Evolutionary conservation across 805 yeast species (phyloP).

Genomic region (Metschnikowia koreensis): DNA sequence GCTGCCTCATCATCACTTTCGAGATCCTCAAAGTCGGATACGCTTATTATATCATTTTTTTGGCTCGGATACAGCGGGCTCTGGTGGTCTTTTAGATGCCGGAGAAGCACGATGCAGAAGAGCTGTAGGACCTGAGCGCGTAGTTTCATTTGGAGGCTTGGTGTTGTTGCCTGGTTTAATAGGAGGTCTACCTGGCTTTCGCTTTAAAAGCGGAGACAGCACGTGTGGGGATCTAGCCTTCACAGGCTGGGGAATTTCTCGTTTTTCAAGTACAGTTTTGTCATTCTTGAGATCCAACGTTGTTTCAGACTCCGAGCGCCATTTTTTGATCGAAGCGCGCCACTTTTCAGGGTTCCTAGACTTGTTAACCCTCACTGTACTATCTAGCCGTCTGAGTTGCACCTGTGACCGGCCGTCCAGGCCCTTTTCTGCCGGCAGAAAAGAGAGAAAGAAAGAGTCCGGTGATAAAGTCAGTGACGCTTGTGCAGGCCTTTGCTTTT

Average conservation of each 20-base stretch:
- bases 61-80: conserved; percentile 4
- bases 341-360: conserved; percentile 36
- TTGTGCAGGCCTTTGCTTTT: conserved; percentile 21
- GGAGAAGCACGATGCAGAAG: background rate
- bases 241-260: background rate
- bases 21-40: conserved; percentile 40
- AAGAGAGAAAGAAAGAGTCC: conserved; percentile 33
- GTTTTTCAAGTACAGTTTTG: background rate
- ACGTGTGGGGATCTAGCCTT: conserved; percentile 1
- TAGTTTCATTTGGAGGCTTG: background rate
- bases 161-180: background rate
- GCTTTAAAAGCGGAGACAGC: conserved; percentile 7
- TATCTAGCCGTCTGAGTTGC: conserved; percentile 25
- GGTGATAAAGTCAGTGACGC: conserved; percentile 14
- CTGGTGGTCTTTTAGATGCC: conserved; percentile 22
- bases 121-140: background rate
- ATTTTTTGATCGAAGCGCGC: conserved; percentile 20
- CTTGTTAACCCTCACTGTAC: conserved; percentile 36
- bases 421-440: conserved; percentile 16
- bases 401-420: conserved; percentile 1
- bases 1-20: conserved; percentile 16
- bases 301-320: background rate
- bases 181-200: conserved; percentile 1
- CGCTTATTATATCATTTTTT: conserved; percentile 26
- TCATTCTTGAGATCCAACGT: background rate